Evolutionary conservation across 257 asterid genomes (phyloP).

Genomic region (Galeopsis tetrahit): DNA sequence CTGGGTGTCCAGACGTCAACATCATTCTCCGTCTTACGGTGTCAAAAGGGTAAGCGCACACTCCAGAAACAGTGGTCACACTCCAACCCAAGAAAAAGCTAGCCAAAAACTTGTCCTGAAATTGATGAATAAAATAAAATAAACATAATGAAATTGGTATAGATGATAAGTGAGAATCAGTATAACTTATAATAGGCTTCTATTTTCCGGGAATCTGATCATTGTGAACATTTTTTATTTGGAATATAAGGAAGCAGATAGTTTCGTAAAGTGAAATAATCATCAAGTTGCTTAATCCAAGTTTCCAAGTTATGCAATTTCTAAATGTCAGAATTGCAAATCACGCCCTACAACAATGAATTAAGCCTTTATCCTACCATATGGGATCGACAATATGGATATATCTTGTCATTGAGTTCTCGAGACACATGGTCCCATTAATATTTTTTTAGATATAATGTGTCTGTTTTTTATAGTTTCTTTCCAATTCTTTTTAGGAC

Average conservation of each 20-base stretch:
- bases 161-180: background rate
- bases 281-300: background rate
- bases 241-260: background rate
- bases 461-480: background rate
- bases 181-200: background rate
- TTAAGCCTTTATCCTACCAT: background rate
- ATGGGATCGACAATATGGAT: background rate
- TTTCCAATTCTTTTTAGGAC: background rate
- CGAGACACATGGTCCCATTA: background rate
- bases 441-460: background rate
- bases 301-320: background rate
- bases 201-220: constrained; percentile 11
- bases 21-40: constrained; percentile 94
- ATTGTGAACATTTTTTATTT: background rate
- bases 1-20: constrained; percentile 88
- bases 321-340: background rate
- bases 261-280: background rate
- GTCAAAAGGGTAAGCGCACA: constrained; percentile 94
- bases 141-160: background rate
- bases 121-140: background rate
- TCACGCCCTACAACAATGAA: background rate
- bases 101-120: constrained; percentile 79
- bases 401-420: background rate
- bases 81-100: constrained; percentile 95
- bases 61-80: constrained; percentile 86